A percentile compares a stretch with the other conserved stretches of the same genome.
These are phyloP conservation scores for Colletotrichum neosansevieriae DNA, from an alignment of 2,329 filamentous ascomycete genomes.

Conservation along the genomic window DNA sequence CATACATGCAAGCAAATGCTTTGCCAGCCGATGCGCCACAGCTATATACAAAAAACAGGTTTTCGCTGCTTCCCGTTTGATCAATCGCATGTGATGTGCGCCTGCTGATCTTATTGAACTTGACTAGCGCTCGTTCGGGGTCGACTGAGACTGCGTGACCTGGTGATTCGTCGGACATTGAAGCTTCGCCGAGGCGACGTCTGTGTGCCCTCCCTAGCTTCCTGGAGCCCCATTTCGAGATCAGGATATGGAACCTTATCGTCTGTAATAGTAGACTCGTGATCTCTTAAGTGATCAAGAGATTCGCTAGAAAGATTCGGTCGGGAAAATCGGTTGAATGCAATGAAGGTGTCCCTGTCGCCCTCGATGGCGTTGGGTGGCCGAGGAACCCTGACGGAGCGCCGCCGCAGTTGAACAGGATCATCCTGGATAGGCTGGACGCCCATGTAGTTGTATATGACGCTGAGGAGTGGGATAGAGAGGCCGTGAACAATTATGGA, in stretches of 20 bases:
- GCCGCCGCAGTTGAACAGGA: conserved; percentile 53
- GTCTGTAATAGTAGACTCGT: conserved; percentile 17
- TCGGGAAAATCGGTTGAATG: conserved; percentile 62
- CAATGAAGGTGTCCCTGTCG: conserved; percentile 55
- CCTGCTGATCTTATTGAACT: conserved; percentile 21
- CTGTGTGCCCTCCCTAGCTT: conserved; percentile 11
- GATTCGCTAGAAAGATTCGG: conserved; percentile 43
- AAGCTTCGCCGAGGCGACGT: conserved; percentile 19
- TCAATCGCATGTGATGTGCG: not conserved
- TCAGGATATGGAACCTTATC: conserved; percentile 25
- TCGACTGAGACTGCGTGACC: conserved; percentile 13
- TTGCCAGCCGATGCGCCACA: too few species aligned
- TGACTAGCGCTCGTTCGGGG: conserved; percentile 15
- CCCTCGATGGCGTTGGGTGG: conserved; percentile 55
- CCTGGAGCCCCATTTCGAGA: conserved; percentile 18
- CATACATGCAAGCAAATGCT: too few species aligned
- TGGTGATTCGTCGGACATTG: conserved; percentile 5
- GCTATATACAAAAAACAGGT: too few species aligned
- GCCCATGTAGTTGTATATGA: conserved; percentile 53
- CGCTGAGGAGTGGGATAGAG: conserved; percentile 58
- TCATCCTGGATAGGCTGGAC: conserved; percentile 58
- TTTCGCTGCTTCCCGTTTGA: too few species aligned
- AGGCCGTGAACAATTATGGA: conserved; percentile 61
- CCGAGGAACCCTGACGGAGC: conserved; percentile 51
- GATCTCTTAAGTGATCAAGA: not conserved